phyloP scores from a whole-genome alignment of 768 basidiomycete species.

The Pulveroboletus ravenelii region DNA sequence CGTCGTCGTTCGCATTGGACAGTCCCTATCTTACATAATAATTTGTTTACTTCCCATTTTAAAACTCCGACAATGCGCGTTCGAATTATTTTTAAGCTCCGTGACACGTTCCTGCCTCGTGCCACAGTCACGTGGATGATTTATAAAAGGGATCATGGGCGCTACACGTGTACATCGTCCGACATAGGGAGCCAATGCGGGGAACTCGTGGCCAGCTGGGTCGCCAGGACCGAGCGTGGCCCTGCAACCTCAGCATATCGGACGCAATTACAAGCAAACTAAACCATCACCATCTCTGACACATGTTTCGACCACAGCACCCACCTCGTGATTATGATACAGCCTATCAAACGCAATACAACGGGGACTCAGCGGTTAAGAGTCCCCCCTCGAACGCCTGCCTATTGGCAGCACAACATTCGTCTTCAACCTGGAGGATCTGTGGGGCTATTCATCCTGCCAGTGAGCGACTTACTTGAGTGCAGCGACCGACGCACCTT shows the following conservation, averaged over 20 bases:
- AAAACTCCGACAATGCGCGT: conserved; percentile 13
- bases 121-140: conserved; percentile 14
- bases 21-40: conserved; percentile 17
- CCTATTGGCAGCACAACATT: background rate
- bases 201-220: too few relatives aligned
- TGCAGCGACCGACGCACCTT: conserved; percentile 16
- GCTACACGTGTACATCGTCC: conserved; percentile 18
- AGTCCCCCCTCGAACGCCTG: conserved; percentile 18
- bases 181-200: background rate
- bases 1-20: conserved; percentile 25
- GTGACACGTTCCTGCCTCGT: conserved; percentile 22
- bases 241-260: background rate
- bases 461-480: conserved; percentile 4
- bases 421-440: conserved; percentile 11
- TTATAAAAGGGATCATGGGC: background rate
- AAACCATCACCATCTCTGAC: background rate
- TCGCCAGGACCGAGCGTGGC: too few relatives aligned
- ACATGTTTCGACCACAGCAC: background rate
- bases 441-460: conserved; percentile 14
- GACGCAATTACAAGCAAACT: conserved; percentile 14
- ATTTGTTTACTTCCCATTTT: conserved; percentile 13
- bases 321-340: conserved; percentile 23
- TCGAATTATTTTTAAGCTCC: conserved; percentile 10
- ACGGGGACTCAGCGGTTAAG: conserved; percentile 25
- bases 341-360: conserved; percentile 5